Evolutionary conservation across 2,329 filamentous ascomycete genomes (phyloP), one percentile per base, ranked within the genome.

Genomic region (Sclerotinia minor): DNA sequence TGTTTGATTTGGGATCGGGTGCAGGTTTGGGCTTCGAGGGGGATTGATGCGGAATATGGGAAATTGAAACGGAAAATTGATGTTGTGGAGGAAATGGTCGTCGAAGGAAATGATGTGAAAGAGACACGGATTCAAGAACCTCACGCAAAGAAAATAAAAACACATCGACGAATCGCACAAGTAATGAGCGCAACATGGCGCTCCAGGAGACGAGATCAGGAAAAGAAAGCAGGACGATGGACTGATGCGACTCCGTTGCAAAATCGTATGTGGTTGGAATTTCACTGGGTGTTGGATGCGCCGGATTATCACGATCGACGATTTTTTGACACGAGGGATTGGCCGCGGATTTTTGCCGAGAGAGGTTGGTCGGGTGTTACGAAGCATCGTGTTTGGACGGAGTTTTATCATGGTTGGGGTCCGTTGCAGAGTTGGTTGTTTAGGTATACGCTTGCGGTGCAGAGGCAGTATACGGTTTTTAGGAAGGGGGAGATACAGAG

Each of bases 191-290:
- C 72, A n/a, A 35, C 64, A 32, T 74, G 71, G 71, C 45, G 73
- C 21, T 64, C 63, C 15, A 53, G 66, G 29, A 49, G 73, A 35
- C 65, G 72, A 60, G 17, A 9, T 5, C 70, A 72, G 57, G 73
- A 75, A 70, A 72, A 70, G 69, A 73, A 69, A n/a, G 70, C 71
- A 17, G 73, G 73, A 3, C 47, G 74, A 17, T 74, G 74, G 72
- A 70, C 68, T 5, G 73, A 73, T 64, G 72, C 71, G 15, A 74
- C 69, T 0, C 45, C 65, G 38, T 52, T 71, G 52, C 71, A 72
- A 67, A 63, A 71, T 54, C 67, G 63, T 3, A 41, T 73, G 54
- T 76, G 71, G 74, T 67, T 49, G 4, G 67, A 68, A 6, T 75
- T 74, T 24, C 68, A 75, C 47, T 75, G 73, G 72, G 72, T 74